A percentile compares a stretch with the other conserved stretches of the same genome.
These are phyloP conservation scores for Termitomyces sp. DNA, from an alignment of 768 basidiomycete species.

Conservation along the genomic window DNA sequence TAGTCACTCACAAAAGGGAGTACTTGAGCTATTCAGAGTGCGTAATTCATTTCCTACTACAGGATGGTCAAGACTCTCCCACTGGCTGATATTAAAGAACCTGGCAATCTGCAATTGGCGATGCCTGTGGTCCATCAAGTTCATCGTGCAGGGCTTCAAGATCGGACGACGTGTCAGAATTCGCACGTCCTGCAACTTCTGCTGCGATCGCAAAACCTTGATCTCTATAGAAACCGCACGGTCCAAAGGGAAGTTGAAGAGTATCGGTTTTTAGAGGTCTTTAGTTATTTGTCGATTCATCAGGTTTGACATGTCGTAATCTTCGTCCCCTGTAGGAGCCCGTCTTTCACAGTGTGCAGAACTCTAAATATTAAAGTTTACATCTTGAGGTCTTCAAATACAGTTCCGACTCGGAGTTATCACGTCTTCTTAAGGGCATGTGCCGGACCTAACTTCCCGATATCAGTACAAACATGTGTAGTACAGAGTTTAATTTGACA, in stretches of 20 bases:
- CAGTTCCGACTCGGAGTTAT: conserved; percentile 2
- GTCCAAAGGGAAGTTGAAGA: background rate
- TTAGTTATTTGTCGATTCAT: background rate
- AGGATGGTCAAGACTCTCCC: background rate
- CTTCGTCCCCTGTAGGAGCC: background rate
- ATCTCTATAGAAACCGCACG: background rate
- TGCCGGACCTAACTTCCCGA: background rate
- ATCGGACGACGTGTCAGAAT: too few species aligned
- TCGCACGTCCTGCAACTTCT: background rate
- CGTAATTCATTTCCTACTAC: background rate
- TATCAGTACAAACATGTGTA: background rate
- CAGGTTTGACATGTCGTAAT: background rate
- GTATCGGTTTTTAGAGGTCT: background rate
- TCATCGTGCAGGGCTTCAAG: background rate
- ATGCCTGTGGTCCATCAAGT: background rate
- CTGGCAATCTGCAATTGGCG: background rate
- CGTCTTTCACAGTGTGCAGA: background rate
- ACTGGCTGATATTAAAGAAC: background rate
- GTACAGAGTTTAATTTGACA: background rate
- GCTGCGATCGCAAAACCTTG: background rate
- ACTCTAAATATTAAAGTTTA: too few species aligned
- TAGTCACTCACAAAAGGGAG: background rate
- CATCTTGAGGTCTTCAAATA: too few species aligned
- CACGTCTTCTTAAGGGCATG: background rate
- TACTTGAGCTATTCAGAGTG: background rate